Conservation (phyloP, 768 basidiomycete species). For the Amanita pallidorosea region DNA sequence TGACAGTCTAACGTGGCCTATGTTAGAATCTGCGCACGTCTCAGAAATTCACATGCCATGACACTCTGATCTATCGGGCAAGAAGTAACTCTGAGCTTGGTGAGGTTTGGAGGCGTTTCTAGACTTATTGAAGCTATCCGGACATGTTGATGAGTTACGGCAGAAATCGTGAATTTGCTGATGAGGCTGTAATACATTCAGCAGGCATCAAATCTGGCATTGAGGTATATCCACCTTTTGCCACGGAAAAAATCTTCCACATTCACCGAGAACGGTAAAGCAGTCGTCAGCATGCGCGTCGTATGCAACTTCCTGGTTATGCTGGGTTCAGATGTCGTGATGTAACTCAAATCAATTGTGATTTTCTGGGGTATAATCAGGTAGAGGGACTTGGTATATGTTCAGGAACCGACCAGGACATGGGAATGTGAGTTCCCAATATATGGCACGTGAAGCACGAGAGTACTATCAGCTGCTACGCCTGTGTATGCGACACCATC, state of each 20-base stretch:
- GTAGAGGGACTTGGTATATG: neutral
- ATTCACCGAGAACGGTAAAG: conserved; percentile 82
- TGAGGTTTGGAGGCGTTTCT: conserved; percentile 28
- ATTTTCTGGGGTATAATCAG: conserved; percentile 43
- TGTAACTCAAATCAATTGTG: conserved; percentile 56
- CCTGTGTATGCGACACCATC: conserved; percentile 37
- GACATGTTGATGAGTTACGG: conserved; percentile 70
- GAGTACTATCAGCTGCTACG: conserved; percentile 30
- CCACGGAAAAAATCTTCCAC: conserved; percentile 96
- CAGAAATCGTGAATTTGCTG: conserved; percentile 84
- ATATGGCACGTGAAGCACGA: conserved; percentile 53
- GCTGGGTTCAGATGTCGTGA: conserved; percentile 40
- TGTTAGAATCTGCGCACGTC: neutral
- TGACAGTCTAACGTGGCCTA: conserved; percentile 45
- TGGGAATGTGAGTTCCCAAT: conserved; percentile 51
- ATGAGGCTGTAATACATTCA: conserved; percentile 46
- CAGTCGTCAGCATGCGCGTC: conserved; percentile 47
- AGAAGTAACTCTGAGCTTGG: conserved; percentile 24
- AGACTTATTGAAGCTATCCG: conserved; percentile 57
- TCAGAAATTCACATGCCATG: conserved; percentile 24
- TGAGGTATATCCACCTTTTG: conserved; percentile 39
- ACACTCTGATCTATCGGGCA: conserved; percentile 36
- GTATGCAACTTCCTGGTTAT: conserved; percentile 43
- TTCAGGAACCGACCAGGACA: conserved; percentile 39
- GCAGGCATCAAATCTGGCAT: neutral